phyloP scores from a whole-genome alignment of 768 basidiomycete species.

The Mycena indigotica region DNA sequence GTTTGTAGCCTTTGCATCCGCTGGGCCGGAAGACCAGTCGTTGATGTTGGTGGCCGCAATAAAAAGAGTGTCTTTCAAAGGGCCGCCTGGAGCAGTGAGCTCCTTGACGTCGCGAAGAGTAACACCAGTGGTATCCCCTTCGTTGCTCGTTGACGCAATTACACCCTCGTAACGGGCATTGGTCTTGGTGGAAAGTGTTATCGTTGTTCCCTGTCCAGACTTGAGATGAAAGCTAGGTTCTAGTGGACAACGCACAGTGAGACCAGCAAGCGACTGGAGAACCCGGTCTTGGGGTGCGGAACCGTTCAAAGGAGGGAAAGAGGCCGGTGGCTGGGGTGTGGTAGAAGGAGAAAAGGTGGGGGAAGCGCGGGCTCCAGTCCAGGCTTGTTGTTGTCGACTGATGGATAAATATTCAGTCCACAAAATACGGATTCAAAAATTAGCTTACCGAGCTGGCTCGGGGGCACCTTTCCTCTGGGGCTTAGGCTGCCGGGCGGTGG shows the following conservation, averaged over 20 bases:
- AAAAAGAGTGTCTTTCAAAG: conserved; percentile 71
- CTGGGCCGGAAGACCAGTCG: conserved; percentile 70
- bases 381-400: conserved; percentile 54
- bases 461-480: conserved; percentile 62
- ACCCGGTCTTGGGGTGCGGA: conserved; percentile 54
- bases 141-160: conserved; percentile 57
- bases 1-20: conserved; percentile 67
- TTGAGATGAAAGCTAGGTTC: conserved; percentile 5
- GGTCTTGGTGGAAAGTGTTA: conserved; percentile 75
- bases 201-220: conserved; percentile 65
- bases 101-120: conserved; percentile 81
- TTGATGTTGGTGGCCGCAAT: conserved; percentile 76
- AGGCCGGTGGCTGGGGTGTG: conserved; percentile 37
- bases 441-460: conserved; percentile 56
- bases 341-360: conserved; percentile 64
- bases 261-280: conserved; percentile 65
- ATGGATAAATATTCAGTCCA: conserved; percentile 20
- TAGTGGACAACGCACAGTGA: conserved; percentile 57
- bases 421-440: conserved; percentile 10
- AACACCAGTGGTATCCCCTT: conserved; percentile 72
- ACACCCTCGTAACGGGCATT: conserved; percentile 75
- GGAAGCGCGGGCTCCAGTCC: conserved; percentile 69
- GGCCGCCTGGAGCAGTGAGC: conserved; percentile 61
- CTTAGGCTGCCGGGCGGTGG: conserved; percentile 66
- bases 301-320: conserved; percentile 53